Evolutionary conservation across 2,329 filamentous ascomycete species (phyloP), one percentile per base, ranked within the genome.

Genomic region (Talaromyces sp.): DNA sequence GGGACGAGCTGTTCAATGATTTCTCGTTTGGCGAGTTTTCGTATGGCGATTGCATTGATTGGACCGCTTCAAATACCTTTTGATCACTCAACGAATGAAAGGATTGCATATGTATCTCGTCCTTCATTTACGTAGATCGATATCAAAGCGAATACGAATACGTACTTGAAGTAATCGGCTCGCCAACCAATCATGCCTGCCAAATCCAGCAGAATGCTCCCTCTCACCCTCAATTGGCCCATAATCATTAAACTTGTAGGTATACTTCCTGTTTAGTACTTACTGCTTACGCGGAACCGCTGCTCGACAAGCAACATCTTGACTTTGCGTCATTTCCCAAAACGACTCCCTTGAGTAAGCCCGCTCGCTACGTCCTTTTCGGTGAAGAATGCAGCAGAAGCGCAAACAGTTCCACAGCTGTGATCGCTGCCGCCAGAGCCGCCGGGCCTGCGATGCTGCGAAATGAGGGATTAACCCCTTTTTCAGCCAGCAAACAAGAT

Each of bases 1-100:
- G 63, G 63, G 63, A 65, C 4, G 51, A 47, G 13, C 34, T 61
- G 15, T 29, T 65, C 13, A 27, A 54, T 47, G 63, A 65, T 22
- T 34, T 65, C 4, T 61, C 63, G 13, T 56, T 25, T 19, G 58
- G 27, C 1, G 27, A 54, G 3, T 62, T 54, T 29, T 27, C 49
- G 17, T 17, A 36, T 25, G 27, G 27, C 11, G 40, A 58, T 29
- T 38, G n/a, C 2, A 36, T 29, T 31, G 58, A 58, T 38, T 65
- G 47, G 34, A 53, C 49, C 3, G 49, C 15, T 0, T 31, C 49
- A 15, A 54, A 60, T 34, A 17, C 3, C 1, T 49, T 40, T 56
- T 56, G 53, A 43, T 36, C 34, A n/a, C n/a, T n/a, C n/a, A 11
- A 29, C 5, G 27, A 29, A 29, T 29, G 3, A 29, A 29, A 29